phyloP scores from a whole-genome alignment of 345 rosid genomes.

The Nephelium lappaceum region DNA sequence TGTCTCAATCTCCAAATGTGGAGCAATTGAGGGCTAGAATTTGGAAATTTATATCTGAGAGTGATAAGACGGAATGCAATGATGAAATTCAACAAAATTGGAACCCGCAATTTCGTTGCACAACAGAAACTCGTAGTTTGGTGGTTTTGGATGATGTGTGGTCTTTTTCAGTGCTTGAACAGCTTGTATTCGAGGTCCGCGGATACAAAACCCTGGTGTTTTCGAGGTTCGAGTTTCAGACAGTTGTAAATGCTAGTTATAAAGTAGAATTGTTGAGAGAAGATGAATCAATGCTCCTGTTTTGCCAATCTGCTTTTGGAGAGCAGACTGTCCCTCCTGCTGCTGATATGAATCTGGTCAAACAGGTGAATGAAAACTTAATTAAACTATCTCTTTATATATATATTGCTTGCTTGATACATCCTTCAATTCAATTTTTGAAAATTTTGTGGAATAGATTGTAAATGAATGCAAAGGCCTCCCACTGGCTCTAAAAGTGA shows the following conservation, averaged over 20 bases:
- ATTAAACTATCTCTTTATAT: neutral
- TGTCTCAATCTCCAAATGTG: constrained; percentile 79
- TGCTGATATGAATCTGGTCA: constrained; percentile 50
- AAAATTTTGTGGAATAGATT: constrained; percentile 45
- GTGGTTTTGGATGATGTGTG: constrained; percentile 92
- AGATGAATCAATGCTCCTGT: constrained; percentile 66
- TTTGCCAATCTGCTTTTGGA: constrained; percentile 77
- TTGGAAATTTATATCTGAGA: constrained; percentile 43
- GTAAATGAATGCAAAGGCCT: constrained; percentile 86
- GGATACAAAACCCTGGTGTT: constrained; percentile 77
- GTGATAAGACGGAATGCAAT: constrained; percentile 4
- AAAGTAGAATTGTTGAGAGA: constrained; percentile 67
- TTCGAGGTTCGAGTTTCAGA: constrained; percentile 65
- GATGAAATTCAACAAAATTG: constrained; percentile 23
- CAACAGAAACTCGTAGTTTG: constrained; percentile 31
- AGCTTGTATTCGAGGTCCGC: constrained; percentile 48
- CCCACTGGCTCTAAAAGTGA: constrained; percentile 95
- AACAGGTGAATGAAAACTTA: constrained; percentile 52
- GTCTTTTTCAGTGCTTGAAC: constrained; percentile 59
- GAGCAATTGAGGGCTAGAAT: constrained; percentile 51
- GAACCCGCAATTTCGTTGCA: constrained; percentile 30
- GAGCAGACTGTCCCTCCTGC: constrained; percentile 59
- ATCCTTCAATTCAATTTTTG: neutral
- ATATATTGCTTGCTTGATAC: neutral
- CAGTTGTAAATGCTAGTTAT: constrained; percentile 38